Percentiles rank a stretch among this genome's conserved stretches.
These are phyloP conservation scores for Cylindricascospora bacillispora DNA, from an alignment of 1,139 yeast species.

Conservation along the genomic window DNA sequence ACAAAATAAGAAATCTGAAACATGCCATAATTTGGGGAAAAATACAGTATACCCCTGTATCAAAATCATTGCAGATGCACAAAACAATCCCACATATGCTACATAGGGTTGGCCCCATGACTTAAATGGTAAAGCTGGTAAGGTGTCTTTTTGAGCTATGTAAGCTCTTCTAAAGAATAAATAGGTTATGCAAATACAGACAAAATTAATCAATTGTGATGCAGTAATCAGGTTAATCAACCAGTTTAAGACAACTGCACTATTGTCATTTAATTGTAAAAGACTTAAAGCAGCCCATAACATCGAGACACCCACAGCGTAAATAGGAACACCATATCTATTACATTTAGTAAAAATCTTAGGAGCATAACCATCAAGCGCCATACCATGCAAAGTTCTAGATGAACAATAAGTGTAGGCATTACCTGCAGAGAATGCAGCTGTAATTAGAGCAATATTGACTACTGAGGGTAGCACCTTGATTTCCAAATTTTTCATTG, in stretches of 20 bases:
- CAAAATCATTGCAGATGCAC: slow-evolving; percentile 42
- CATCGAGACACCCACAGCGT: slow-evolving; percentile 34
- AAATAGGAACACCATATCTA: slow-evolving; percentile 38
- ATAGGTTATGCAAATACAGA: slow-evolving; percentile 51
- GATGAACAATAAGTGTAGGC: slow-evolving; percentile 58
- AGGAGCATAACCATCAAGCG: slow-evolving; percentile 52
- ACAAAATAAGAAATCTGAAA: slow-evolving; percentile 48
- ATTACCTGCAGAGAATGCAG: slow-evolving; percentile 64
- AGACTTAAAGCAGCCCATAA: slow-evolving; percentile 32
- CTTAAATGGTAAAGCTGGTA: slow-evolving; percentile 42
- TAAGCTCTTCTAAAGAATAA: slow-evolving; percentile 52
- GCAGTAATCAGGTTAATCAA: slow-evolving; percentile 68
- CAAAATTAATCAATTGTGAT: slow-evolving; percentile 63
- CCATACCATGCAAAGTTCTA: slow-evolving; percentile 48
- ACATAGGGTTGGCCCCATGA: slow-evolving; percentile 49
- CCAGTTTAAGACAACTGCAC: slow-evolving; percentile 61
- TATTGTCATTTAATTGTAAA: slow-evolving; percentile 46
- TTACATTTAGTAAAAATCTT: slow-evolving; percentile 37
- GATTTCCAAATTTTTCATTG: slow-evolving; percentile 42
- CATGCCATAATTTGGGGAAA: slow-evolving; percentile 49
- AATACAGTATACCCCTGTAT: slow-evolving; percentile 59
- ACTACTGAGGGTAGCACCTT: slow-evolving; percentile 48
- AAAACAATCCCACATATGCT: slow-evolving; percentile 37
- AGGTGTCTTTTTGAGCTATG: slow-evolving; percentile 41
- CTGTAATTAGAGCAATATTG: slow-evolving; percentile 46